Conservation (phyloP, 305 asterid species). For the Plantago coronopus region DNA sequence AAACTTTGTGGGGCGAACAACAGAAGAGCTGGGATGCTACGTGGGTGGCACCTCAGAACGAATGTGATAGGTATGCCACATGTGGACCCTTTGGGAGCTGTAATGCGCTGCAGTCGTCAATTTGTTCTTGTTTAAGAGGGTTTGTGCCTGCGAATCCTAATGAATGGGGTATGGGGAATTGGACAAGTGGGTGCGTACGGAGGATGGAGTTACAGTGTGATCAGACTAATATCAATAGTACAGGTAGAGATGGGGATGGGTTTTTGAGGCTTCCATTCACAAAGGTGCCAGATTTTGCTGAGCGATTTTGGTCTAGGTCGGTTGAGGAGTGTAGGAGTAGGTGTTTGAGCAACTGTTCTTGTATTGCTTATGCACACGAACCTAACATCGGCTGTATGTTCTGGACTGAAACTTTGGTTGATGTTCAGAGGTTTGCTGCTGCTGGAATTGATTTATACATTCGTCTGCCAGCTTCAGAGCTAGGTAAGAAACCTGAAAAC, state of each 20-base stretch:
- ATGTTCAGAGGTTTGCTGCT: slow-evolving; percentile 28
- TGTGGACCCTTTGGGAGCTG: slow-evolving; percentile 60
- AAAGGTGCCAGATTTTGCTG: slow-evolving; percentile 45
- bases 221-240: slow-evolving; percentile 21
- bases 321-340: slow-evolving; percentile 30
- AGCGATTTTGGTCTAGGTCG: not conserved
- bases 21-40: slow-evolving; percentile 25
- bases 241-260: slow-evolving; percentile 32
- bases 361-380: slow-evolving; percentile 43
- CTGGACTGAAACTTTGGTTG: slow-evolving; percentile 33
- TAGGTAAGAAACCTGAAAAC: slow-evolving; percentile 1
- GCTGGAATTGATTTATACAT: slow-evolving; percentile 5
- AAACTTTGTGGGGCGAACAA: slow-evolving; percentile 29
- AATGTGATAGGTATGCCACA: slow-evolving; percentile 37
- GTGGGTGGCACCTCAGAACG: slow-evolving; percentile 25
- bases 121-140: slow-evolving; percentile 47
- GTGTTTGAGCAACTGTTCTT: slow-evolving; percentile 41
- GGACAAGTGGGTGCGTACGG: slow-evolving; percentile 53
- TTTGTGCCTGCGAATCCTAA: slow-evolving; percentile 33
- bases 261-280: slow-evolving; percentile 30
- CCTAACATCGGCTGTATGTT: slow-evolving; percentile 35
- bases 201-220: slow-evolving; percentile 32
- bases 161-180: slow-evolving; percentile 42
- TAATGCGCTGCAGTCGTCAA: slow-evolving; percentile 25
- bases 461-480: slow-evolving; percentile 6